These are phyloP conservation scores for Pseudocercospora eumusae DNA, from an alignment of 2,329 filamentous ascomycete species.

Conservation along the genomic window DNA sequence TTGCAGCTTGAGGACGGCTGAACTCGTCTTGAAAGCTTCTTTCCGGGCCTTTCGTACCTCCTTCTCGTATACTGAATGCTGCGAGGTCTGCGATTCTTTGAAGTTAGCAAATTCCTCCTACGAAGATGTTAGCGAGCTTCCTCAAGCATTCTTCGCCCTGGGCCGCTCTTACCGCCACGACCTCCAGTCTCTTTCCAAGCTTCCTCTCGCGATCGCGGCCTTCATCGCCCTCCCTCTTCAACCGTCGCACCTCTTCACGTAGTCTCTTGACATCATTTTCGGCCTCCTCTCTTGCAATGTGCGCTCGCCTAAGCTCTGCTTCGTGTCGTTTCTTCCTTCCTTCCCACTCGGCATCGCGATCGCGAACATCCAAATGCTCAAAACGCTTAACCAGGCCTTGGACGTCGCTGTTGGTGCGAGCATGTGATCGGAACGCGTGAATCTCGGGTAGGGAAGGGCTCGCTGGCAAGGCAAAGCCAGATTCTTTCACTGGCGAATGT, in stretches of 20 bases:
- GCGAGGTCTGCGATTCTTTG: conserved; percentile 58
- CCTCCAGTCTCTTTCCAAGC: conserved; percentile 67
- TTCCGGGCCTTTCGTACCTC: conserved; percentile 70
- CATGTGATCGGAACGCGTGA: conserved; percentile 38
- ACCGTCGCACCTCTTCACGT: conserved; percentile 59
- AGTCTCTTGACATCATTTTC: conserved; percentile 67
- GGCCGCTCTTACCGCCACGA: conserved; percentile 62
- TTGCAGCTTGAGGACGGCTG: conserved; percentile 67
- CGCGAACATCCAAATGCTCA: conserved; percentile 63
- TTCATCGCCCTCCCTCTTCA: conserved; percentile 64
- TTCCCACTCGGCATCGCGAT: conserved; percentile 44
- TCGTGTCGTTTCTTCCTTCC: conserved; percentile 49
- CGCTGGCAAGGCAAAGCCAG: conserved; percentile 26
- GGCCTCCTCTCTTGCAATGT: conserved; percentile 61
- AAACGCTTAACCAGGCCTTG: conserved; percentile 68
- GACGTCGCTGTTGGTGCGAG: conserved; percentile 61
- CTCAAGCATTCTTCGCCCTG: conserved; percentile 28
- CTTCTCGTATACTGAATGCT: conserved; percentile 64
- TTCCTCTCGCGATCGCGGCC: conserved; percentile 65
- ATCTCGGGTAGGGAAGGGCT: conserved; percentile 40
- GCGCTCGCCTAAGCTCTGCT: conserved; percentile 47
- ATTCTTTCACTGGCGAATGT: conserved; percentile 24
- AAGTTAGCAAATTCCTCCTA: conserved; percentile 70
- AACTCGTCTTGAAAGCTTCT: conserved; percentile 74
- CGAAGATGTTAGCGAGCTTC: conserved; percentile 21